phyloP scores from a whole-genome alignment of 192 early-diverging fungal genomes.

The Endogone sp. region DNA sequence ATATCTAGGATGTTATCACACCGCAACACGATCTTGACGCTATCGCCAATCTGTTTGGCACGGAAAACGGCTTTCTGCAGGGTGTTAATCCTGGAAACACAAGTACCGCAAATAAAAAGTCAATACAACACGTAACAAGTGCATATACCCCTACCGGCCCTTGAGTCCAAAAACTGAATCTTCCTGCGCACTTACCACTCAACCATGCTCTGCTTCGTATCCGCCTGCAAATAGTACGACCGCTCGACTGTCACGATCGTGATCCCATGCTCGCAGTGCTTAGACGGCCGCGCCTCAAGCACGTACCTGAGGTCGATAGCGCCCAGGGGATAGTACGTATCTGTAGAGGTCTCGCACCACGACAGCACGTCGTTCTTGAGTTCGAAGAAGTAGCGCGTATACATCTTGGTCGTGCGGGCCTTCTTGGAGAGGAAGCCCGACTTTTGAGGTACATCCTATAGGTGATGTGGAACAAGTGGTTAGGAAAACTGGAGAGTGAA shows the following conservation, averaged over 20 bases:
- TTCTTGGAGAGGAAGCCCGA: constrained; percentile 46
- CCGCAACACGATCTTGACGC: constrained; percentile 56
- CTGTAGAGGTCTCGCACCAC: constrained; percentile 49
- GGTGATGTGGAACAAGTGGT: neutral
- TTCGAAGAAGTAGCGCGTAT: constrained; percentile 54
- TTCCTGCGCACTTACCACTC: constrained; percentile 44
- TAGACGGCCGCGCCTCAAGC: constrained; percentile 38
- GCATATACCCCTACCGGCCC: no score
- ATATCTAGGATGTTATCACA: constrained; percentile 50
- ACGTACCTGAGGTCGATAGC: constrained; percentile 60
- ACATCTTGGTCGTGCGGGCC: constrained; percentile 31
- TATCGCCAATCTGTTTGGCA: constrained; percentile 53
- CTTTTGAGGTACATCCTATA: constrained; percentile 47
- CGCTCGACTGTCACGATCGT: constrained; percentile 42
- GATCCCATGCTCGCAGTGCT: constrained; percentile 36
- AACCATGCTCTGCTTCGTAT: constrained; percentile 40
- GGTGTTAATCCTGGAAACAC: constrained; percentile 37
- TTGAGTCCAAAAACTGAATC: neutral
- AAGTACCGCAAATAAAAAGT: neutral
- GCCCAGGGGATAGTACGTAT: constrained; percentile 56
- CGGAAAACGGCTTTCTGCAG: constrained; percentile 53
- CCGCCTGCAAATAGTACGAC: constrained; percentile 53
- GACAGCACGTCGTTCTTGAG: constrained; percentile 55
- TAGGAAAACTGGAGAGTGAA: neutral
- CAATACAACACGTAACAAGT: neutral